Evolutionary conservation across 352 stramenopile species (phyloP).

Genomic region (Globisporangium abappressorium): DNA sequence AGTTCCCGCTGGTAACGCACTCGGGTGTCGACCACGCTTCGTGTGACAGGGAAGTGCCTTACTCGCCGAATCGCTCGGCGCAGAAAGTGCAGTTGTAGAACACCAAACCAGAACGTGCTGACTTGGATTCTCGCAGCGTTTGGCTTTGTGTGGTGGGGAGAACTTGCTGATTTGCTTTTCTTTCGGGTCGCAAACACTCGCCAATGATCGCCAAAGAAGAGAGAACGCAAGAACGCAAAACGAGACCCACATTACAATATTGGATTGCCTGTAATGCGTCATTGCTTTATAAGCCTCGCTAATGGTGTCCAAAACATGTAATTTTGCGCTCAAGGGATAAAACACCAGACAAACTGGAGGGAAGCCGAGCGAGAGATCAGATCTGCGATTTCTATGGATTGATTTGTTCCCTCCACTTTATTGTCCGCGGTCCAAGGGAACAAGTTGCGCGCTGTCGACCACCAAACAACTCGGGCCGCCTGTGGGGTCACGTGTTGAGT

Average conservation of each 20-base stretch:
- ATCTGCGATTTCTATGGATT: background rate
- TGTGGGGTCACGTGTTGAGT: background rate
- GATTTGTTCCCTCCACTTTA: conserved; percentile 1
- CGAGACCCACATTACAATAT: too few relatives aligned
- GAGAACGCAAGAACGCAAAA: background rate
- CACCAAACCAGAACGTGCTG: background rate
- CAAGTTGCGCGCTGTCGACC: background rate
- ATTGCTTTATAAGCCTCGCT: too few relatives aligned
- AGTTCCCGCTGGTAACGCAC: conserved; percentile 1
- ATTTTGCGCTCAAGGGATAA: too few relatives aligned
- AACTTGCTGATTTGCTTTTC: background rate
- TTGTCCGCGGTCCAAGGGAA: conserved; percentile 10
- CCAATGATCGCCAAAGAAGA: background rate
- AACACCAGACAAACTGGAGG: background rate
- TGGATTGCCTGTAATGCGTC: too few relatives aligned
- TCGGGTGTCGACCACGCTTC: background rate
- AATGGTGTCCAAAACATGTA: too few relatives aligned
- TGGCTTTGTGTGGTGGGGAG: background rate
- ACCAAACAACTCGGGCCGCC: background rate
- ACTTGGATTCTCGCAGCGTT: background rate
- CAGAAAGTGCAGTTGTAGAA: background rate
- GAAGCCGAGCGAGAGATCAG: background rate
- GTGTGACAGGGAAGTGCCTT: conserved; percentile 10
- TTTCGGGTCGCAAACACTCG: background rate
- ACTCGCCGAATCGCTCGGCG: background rate